phyloP scores from a whole-genome alignment of 139 green algal genomes.

The Diplosphaera chodatii region DNA sequence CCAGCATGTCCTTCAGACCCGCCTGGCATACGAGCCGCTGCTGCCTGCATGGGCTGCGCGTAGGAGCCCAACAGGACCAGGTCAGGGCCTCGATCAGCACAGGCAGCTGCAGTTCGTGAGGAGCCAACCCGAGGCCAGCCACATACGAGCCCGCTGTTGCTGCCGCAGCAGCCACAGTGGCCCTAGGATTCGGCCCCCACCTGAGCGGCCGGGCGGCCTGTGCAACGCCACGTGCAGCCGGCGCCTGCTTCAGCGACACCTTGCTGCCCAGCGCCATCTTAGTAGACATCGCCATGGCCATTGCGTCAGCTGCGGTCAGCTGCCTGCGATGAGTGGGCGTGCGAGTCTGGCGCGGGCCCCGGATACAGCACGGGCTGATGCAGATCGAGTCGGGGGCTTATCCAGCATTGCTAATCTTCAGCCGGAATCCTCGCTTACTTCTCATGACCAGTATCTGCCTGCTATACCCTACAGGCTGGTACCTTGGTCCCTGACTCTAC shows the following conservation, averaged over 20 bases:
- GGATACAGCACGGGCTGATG: too few species aligned
- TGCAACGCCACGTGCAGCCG: not conserved
- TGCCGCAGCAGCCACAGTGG: not conserved
- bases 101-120: too few species aligned
- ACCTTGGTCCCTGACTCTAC: too few species aligned
- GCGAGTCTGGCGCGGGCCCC: too few species aligned
- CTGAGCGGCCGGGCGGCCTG: not conserved
- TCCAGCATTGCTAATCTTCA: too few species aligned
- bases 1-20: not conserved
- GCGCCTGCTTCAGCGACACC: not conserved
- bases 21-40: not conserved
- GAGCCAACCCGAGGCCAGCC: too few species aligned
- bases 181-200: too few species aligned
- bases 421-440: too few species aligned
- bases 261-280: conserved; percentile 1
- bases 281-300: not conserved
- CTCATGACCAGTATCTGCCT: too few species aligned
- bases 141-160: too few species aligned
- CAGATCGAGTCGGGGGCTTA: too few species aligned
- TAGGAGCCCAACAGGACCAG: not conserved
- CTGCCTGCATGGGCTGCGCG: not conserved
- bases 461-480: too few species aligned
- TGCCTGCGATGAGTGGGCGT: not conserved
- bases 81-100: not conserved
- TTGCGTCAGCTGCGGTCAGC: not conserved